Conservation (phyloP, 768 basidiomycete species). For the Boletellus ananas region DNA sequence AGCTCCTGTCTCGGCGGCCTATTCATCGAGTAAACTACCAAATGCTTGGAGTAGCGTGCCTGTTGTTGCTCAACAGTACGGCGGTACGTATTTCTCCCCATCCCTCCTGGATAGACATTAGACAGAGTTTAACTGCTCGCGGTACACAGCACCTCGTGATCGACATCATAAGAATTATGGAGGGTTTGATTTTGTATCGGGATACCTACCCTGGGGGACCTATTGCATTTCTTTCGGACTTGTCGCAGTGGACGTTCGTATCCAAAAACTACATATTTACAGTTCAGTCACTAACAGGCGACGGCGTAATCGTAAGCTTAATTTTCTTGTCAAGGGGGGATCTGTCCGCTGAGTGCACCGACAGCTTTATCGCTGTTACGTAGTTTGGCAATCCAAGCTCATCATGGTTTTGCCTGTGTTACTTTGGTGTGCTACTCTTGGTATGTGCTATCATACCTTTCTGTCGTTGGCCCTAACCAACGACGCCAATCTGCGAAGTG, state of each 20-base stretch:
- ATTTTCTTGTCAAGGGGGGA: not conserved
- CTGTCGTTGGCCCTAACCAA: not conserved
- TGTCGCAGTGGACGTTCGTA: constrained; percentile 11
- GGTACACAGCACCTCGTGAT: constrained; percentile 20
- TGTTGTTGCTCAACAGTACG: constrained; percentile 25
- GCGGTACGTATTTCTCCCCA: constrained; percentile 10
- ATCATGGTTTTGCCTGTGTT: constrained; percentile 3
- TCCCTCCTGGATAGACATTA: not conserved
- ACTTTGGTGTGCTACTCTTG: constrained; percentile 3
- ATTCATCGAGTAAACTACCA: constrained; percentile 8
- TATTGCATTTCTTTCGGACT: constrained; percentile 18
- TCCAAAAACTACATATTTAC: not conserved
- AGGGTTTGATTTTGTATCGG: constrained; percentile 22
- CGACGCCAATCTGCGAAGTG: constrained; percentile 2
- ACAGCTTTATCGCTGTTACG: constrained; percentile 12
- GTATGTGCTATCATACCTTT: not conserved
- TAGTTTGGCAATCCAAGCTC: constrained; percentile 3
- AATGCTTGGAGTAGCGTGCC: constrained; percentile 19
- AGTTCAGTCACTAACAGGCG: constrained; percentile 5
- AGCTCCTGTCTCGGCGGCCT: constrained; percentile 11
- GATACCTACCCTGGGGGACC: constrained; percentile 24
- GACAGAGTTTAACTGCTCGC: not conserved
- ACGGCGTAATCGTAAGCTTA: constrained; percentile 7
- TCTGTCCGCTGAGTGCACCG: not conserved
- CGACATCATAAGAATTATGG: constrained; percentile 18